Base-by-base conservation (phyloP, 2,329 filamentous ascomycete species). In the Pezicula radicicola region DNA sequence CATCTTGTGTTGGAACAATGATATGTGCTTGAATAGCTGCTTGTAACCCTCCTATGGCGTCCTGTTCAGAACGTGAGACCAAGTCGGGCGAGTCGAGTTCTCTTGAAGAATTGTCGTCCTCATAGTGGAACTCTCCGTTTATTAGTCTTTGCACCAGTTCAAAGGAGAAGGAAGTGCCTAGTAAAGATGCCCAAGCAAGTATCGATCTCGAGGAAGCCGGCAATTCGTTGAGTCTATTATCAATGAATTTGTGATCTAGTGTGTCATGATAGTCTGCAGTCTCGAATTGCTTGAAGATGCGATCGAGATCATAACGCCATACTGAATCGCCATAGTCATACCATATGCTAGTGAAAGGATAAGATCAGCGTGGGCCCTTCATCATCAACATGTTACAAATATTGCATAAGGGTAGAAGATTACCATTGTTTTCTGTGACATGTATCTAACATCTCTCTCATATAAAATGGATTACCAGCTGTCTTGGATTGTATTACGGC, bases 401-500 rank as follows among this genome's bases (percentile, higher is more conserved):
- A 7, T 10, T 33, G 30, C 4, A 13, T 33, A 33, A 10, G 12
- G 30, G 10, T 13, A 12, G 30, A 33, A 10, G 3, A 12, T 25
- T 33, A 33, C 30, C 89, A 96, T 59, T 87, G 87, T 65, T 90
- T 94, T 39, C 89, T 84, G 67, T 96, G 86, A 66, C 90, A 95
- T 3, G 88, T 87, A 63, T 89, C 89, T 4, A 97, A 79, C 80
- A 97, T 95, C 70, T 96, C 90, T 50, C 90, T 81, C 68, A 96
- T 88, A 63, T 94, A 95, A 63, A 96, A 97, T 0, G 91, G 87
- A 55, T 96, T 96, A 1, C 92, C 92, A 25, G 82, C 82, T 8
- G 89, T 93, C 71, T 94, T 95, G 63, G 93, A 91, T 66, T 95
- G 89, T 6, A 97, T 84, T 9, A 96, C 89, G 6, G 91, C 82